Evolutionary conservation across 2,329 filamentous ascomycete species (phyloP), one percentile per base, ranked within the genome.

Genomic region (Arthrobotrys sinensis): DNA sequence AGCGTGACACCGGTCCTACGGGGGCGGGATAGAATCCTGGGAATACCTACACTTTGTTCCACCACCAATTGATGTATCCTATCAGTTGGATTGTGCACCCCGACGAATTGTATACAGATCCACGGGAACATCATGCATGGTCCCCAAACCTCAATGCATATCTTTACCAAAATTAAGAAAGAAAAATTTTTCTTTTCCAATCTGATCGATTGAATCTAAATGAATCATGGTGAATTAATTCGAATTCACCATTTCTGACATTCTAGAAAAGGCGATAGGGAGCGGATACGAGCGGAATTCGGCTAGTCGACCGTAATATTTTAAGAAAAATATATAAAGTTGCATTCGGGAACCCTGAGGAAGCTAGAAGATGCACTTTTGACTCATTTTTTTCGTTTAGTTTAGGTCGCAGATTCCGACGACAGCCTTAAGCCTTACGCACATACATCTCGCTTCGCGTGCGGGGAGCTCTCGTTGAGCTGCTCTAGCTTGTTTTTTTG

Each of bases 171-270:
- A 19, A 50, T 10, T 28, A 7, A 14, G 6, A 50, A 28, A 24
- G 8, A 28, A 53, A 53, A 45, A 14, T 45, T 34, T 34, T 32
- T 16, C 12, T 36, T 24, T 50, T 32, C 43, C 4, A n/a, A 43
- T 60, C 32, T 11, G 3, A 40, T 6, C 21, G 16, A 45, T 60
- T 60, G 55, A 60, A 3, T 60, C 3, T 19, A 28, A 43, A 60
- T 60, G 55, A 60, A 60, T 60, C 55, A 60, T 60, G 19, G 55
- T 60, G 55, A 60, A 60, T 57, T 57, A 8, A 38, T 38, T 45
- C 40, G 12, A n/a, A 5, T 45, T 45, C 40, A 14, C n/a, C 12
- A 5, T 2, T 3, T 38, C 12, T 45, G 8, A n/a, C n/a, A 45
- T 45, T 45, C 40, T 45, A 45, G 40, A 45, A 45, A 14, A 45